phyloP scores from a whole-genome alignment of 2,329 filamentous ascomycete species.

The Trichoderma oligosporum region DNA sequence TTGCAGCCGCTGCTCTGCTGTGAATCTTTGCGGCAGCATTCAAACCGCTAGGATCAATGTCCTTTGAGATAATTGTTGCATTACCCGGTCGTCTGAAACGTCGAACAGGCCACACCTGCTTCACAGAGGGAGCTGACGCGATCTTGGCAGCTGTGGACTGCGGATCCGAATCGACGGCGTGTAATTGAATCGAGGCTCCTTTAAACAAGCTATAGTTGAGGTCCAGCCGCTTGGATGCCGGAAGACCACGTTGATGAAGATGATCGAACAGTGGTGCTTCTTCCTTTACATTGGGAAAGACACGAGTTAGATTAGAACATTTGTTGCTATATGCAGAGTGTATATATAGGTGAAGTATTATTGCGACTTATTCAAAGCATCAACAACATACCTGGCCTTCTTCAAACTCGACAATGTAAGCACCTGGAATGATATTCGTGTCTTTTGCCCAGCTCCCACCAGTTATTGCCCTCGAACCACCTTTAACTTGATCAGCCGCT shows the following conservation, averaged over 20 bases:
- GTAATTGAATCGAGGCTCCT: slow-evolving; percentile 50
- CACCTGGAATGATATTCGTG: slow-evolving; percentile 37
- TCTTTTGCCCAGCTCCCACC: background rate
- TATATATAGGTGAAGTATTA: background rate
- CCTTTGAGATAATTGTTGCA: slow-evolving; percentile 40
- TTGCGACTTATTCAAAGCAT: background rate
- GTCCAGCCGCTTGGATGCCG: slow-evolving; percentile 38
- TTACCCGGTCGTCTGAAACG: background rate
- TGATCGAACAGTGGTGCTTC: background rate
- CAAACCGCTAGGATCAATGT: slow-evolving; percentile 29
- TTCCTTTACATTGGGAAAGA: background rate
- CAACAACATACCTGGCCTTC: slow-evolving; percentile 33
- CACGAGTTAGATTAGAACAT: slow-evolving; percentile 23
- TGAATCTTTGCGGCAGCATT: background rate
- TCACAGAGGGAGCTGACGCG: slow-evolving; percentile 41
- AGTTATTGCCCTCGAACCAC: background rate
- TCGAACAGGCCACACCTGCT: slow-evolving; percentile 47
- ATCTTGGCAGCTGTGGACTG: slow-evolving; percentile 42
- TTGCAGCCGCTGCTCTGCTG: background rate
- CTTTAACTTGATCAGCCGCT: slow-evolving; percentile 2
- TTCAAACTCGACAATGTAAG: slow-evolving; percentile 53
- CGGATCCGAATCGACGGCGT: slow-evolving; percentile 40
- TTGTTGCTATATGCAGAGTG: slow-evolving; percentile 22
- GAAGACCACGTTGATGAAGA: background rate
- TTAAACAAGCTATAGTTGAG: slow-evolving; percentile 52